Base-by-base conservation (phyloP, 805 yeast genomes). In the Ogataea haglerorum region DNA sequence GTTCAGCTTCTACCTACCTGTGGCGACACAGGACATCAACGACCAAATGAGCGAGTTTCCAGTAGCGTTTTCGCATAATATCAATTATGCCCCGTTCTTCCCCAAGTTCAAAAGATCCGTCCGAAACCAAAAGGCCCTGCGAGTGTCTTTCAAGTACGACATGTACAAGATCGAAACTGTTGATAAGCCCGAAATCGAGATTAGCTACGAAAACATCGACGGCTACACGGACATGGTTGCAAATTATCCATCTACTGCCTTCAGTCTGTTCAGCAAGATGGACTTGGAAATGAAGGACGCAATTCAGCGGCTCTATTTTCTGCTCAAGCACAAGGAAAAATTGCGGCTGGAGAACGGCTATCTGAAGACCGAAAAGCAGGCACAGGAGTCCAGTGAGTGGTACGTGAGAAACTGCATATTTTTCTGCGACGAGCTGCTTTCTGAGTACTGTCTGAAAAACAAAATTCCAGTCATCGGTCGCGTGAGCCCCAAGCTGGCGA, bases 381-480 rank as follows among this genome's bases (percentile, higher is more conserved):
- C 27, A 3, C 12, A 12, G 13, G 46, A 47, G 14, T 35, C 46
- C 29, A 21, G 30, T 31, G 14, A 34, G 12, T 53, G 60, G 58
- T 48, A 60, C 27, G 26, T 48, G 18, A 48, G 46, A 14, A 66
- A 58, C 42, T 30, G 58, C 1, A 34, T 47, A 22, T 19, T 58
- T 7, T 35, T 65, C 26, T 47, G 64, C n/a, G 64, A 67, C 34
- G 67, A 66, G 37, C 35, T 57, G 21, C 44, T 63, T 16, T 50
- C 65, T 1, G 30, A 43, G n/a, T 65, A 48, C 44, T 58, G 63
- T 16, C 15, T 36, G 2, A 34, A 48, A 5, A 44, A 61, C 8
- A 40, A 49, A 3, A 41, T 67, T 2, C 54, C 58, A 4, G 34
- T 66, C 4, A 40, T 58, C 10, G 48, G 49, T 18, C 47, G 62